These are phyloP conservation scores for Eucalyptus pauciflora DNA, from an alignment of 345 rosid species.

Conservation along the genomic window DNA sequence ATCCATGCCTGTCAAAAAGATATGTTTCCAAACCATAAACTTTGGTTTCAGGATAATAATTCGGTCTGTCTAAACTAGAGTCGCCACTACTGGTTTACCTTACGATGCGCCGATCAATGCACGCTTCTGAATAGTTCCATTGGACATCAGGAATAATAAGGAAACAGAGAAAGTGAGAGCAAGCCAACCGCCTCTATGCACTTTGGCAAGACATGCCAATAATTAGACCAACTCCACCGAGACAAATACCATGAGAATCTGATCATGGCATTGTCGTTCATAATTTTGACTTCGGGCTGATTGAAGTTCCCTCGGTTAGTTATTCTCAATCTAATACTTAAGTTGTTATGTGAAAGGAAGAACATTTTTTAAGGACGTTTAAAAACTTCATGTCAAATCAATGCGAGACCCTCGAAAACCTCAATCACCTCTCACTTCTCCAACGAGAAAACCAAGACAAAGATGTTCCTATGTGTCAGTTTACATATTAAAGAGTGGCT, in stretches of 20 bases:
- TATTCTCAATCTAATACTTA: no score
- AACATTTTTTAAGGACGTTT: neutral
- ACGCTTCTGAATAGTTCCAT: neutral
- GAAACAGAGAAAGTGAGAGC: neutral
- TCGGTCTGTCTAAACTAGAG: neutral
- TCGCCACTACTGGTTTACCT: neutral
- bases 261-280: no score
- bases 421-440: neutral
- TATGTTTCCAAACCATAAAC: neutral
- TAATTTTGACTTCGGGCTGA: no score
- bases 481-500: neutral
- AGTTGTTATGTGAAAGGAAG: neutral
- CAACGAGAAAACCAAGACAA: neutral
- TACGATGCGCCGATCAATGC: neutral
- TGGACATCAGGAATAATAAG: neutral
- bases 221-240: neutral
- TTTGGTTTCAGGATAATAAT: neutral
- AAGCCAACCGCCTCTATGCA: neutral
- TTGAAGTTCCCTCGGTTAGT: no score
- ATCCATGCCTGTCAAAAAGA: neutral
- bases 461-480: neutral
- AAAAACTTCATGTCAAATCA: neutral
- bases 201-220: neutral
- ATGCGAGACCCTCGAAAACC: neutral
- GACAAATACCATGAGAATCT: neutral